A percentile compares a stretch with the other conserved stretches of the same genome.
Conservation (phyloP, 2,329 filamentous ascomycete genomes). For the Beauveria bassiana region DNA sequence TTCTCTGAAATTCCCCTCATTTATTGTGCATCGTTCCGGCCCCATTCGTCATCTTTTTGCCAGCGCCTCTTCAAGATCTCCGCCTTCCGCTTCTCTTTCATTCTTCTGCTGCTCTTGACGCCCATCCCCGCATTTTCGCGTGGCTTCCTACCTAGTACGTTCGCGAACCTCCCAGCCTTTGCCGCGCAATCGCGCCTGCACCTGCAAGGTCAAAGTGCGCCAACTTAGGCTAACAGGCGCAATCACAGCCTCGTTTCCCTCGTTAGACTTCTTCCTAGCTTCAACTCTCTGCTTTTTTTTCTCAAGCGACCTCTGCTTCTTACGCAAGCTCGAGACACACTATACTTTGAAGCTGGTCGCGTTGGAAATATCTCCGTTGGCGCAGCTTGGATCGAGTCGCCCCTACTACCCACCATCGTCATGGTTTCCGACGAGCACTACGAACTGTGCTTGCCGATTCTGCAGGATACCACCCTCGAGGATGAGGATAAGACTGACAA, state of each 20-base stretch:
- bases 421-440: slow-evolving; percentile 94
- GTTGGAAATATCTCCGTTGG: neutral
- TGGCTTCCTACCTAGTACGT: slow-evolving; percentile 2
- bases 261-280: neutral
- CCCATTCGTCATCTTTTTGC: neutral
- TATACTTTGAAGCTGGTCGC: neutral
- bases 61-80: neutral
- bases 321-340: neutral
- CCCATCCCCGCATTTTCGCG: slow-evolving; percentile 1
- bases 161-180: neutral
- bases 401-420: slow-evolving; percentile 19
- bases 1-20: neutral
- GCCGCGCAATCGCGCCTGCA: slow-evolving; percentile 9
- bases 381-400: neutral
- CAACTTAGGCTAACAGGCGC: neutral
- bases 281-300: neutral
- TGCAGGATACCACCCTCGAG: slow-evolving; percentile 73
- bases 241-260: neutral
- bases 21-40: neutral
- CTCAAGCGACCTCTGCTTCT: neutral
- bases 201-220: neutral
- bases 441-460: slow-evolving; percentile 80
- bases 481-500: slow-evolving; percentile 95
- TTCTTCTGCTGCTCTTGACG: neutral
- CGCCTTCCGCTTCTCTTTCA: neutral